Base-by-base conservation (phyloP, 495 filamentous ascomycete genomes). In the Pseudomonodictys pantanalensis region DNA sequence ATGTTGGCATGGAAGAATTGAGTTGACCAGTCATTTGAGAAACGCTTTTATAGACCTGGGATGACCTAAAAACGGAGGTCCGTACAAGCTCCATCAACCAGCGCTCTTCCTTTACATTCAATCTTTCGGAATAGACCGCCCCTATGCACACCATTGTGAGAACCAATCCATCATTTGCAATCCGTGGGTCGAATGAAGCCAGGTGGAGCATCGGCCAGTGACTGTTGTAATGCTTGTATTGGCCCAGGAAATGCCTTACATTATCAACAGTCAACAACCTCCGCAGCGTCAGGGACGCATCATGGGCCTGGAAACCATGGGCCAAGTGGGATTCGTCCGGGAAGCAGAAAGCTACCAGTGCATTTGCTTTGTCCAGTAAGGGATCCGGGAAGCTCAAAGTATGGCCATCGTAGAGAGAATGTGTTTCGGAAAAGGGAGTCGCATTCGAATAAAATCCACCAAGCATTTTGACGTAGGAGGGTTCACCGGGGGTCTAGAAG, bases 141-240 rank as follows among this genome's bases (percentile, higher is more conserved):
- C 85, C 85, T 58, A 86, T 75, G 58, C 79, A 85, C 53, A 87
- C 78, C 76, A 88, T 84, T 18, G 78, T 75, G 15, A 86, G 71
- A 30, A 86, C 66, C 18, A 88, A 74, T 23, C 82, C 82, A 44
- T 82, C 77, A 66, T 82, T 82, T 35, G 80, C 77, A n/a, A 78
- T 75, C 49, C 78, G 70, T 29, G 83, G 77, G 54, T 81, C 77
- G 68, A 88, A 88, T 1, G 84, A 85, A 41, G 86, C 83, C 60
- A 85, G 74, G 60, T 89, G 86, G 12, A 89, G 75, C 60, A 86
- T 78, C n/a, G 86, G 79, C 69, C 87, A 85, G 69, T 88, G 86
- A 54, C 76, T 76, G 56, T 87, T 81, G 66, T 82, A 87, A 67
- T 85, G 81, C 53, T 74, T 79, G 69, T 83, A 87, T 15, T 77